These are phyloP conservation scores for Sclerotinia borealis DNA, from an alignment of 2,329 filamentous ascomycete genomes.

Conservation along the genomic window DNA sequence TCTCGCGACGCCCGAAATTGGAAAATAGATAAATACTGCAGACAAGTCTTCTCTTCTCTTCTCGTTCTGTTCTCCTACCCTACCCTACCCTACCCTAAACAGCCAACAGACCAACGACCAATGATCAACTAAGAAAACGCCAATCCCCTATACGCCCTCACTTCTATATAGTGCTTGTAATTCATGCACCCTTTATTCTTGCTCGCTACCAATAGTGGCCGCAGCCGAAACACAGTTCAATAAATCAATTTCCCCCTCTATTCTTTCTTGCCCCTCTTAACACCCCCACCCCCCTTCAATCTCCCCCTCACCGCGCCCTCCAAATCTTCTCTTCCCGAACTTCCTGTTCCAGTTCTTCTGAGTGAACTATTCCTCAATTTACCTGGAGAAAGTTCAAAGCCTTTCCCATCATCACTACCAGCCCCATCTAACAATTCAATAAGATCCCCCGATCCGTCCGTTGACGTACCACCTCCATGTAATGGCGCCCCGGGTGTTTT, in stretches of 20 bases:
- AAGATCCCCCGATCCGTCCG: slow-evolving; percentile 51
- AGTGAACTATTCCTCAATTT: slow-evolving; percentile 17
- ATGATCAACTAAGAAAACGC: neutral
- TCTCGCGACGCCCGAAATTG: too few relatives aligned
- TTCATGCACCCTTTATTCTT: neutral
- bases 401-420: slow-evolving; percentile 47
- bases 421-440: slow-evolving; percentile 65
- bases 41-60: too few relatives aligned
- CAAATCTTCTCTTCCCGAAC: slow-evolving; percentile 22
- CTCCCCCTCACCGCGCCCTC: slow-evolving; percentile 18
- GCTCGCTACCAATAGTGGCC: neutral
- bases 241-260: neutral
- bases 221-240: neutral
- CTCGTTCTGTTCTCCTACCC: too few relatives aligned
- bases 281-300: neutral
- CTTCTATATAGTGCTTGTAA: neutral
- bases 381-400: slow-evolving; percentile 27
- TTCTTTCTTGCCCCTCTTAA: slow-evolving; percentile 1
- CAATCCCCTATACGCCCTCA: neutral
- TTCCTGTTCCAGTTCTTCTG: slow-evolving; percentile 13
- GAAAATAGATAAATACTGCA: too few relatives aligned
- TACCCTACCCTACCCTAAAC: too few relatives aligned
- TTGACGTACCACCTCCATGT: slow-evolving; percentile 34
- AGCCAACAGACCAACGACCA: neutral
- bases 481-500: slow-evolving; percentile 42